Evolutionary conservation across 2,329 filamentous ascomycete genomes (phyloP).

Genomic region (Arthrinium puccinioides): DNA sequence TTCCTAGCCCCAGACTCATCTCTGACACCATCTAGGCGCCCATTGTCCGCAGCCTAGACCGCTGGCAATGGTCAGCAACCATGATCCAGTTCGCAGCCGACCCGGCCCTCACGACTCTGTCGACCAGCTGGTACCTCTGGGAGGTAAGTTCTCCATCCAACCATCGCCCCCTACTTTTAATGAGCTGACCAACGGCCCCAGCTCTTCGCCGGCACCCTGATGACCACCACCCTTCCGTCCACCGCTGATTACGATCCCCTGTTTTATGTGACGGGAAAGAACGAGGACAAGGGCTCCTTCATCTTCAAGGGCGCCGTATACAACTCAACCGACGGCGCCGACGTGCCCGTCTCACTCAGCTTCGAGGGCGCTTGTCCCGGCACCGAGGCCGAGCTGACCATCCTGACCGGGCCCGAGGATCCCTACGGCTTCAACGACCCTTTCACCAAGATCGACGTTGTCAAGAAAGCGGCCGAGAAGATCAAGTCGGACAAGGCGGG

Average conservation of each 20-base stretch:
- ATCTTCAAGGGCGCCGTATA: conserved; percentile 47
- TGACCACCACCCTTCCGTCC: conserved; percentile 39
- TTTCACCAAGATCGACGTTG: conserved; percentile 36
- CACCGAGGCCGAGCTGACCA: conserved; percentile 16
- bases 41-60: conserved; percentile 40
- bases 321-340: conserved; percentile 37
- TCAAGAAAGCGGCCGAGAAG: conserved; percentile 28
- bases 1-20: neutral
- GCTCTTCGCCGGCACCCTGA: conserved; percentile 37
- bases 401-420: conserved; percentile 34
- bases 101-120: conserved; percentile 37
- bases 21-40: conserved; percentile 24
- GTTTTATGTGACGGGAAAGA: conserved; percentile 42
- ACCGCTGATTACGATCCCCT: conserved; percentile 34
- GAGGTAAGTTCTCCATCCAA: conserved; percentile 16
- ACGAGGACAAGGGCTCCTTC: conserved; percentile 29
- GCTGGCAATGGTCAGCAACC: conserved; percentile 45
- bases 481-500: conserved; percentile 36
- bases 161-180: neutral
- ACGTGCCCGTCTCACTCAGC: conserved; percentile 35
- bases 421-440: conserved; percentile 35
- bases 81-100: conserved; percentile 42
- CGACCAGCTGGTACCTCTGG: conserved; percentile 44
- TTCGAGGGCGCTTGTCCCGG: conserved; percentile 32
- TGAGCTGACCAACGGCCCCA: conserved; percentile 9